Evolutionary conservation across 2,329 filamentous ascomycete genomes (phyloP).

Genomic region (Annulohypoxylon truncatum): DNA sequence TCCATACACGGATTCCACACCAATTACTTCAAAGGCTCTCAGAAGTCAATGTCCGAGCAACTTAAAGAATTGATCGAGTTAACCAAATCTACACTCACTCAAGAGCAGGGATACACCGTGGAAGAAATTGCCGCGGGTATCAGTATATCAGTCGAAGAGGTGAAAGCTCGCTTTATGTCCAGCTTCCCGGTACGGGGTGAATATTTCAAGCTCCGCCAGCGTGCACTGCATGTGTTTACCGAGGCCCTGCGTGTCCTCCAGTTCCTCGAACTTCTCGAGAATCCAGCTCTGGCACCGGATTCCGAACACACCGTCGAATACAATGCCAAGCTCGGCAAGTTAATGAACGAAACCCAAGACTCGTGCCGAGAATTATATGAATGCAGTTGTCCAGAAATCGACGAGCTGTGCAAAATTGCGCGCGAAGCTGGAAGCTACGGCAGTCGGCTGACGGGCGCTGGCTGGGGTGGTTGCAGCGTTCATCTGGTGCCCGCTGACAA

Average conservation of each 20-base stretch:
- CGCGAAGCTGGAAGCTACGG: conserved; percentile 83
- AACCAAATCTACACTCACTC: conserved; percentile 75
- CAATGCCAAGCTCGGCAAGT: conserved; percentile 77
- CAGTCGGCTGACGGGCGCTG: conserved; percentile 88
- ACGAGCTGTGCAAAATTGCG: conserved; percentile 85
- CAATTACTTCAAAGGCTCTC: conserved; percentile 73
- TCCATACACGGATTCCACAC: conserved; percentile 90
- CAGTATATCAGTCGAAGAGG: conserved; percentile 73
- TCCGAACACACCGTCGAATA: conserved; percentile 69
- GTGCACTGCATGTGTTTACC: conserved; percentile 89
- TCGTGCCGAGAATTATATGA: conserved; percentile 90
- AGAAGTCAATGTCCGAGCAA: conserved; percentile 70
- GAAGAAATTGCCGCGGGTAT: conserved; percentile 83
- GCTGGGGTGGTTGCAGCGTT: conserved; percentile 96
- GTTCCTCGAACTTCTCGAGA: conserved; percentile 83
- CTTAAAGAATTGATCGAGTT: conserved; percentile 78
- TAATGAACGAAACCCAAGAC: conserved; percentile 90
- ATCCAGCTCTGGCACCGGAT: conserved; percentile 53
- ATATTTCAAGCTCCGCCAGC: conserved; percentile 86
- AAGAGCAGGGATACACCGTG: conserved; percentile 87
- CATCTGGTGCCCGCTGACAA: conserved; percentile 89
- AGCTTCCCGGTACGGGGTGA: conserved; percentile 91
- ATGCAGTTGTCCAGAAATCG: conserved; percentile 92
- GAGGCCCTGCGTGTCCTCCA: conserved; percentile 88
- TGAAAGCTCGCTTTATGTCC: conserved; percentile 83